These are phyloP conservation scores for Ganoderma lucidum DNA, from an alignment of 1,284 basidiomycete genomes.

Conservation along the genomic window DNA sequence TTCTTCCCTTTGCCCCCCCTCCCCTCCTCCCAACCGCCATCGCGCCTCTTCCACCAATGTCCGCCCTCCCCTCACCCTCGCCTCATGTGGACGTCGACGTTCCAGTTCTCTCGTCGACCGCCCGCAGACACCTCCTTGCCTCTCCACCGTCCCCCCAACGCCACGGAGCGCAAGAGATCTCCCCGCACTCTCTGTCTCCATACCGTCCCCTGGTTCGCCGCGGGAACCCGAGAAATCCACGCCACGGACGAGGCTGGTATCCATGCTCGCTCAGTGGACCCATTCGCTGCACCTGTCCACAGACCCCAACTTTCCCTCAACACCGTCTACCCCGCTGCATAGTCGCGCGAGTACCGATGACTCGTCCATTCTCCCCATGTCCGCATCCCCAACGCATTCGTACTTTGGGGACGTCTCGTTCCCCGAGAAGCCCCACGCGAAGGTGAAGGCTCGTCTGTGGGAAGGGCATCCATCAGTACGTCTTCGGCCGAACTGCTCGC, in stretches of 20 bases:
- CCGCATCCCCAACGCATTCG: conserved; percentile 61
- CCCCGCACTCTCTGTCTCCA: conserved; percentile 49
- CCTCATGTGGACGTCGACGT: conserved; percentile 62
- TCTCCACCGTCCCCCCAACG: conserved; percentile 36
- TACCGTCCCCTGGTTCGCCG: conserved; percentile 43
- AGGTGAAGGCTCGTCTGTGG: conserved; percentile 46
- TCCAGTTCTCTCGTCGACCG: conserved; percentile 49
- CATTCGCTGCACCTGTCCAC: conserved; percentile 55
- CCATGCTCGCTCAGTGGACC: conserved; percentile 58
- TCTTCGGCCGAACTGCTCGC: conserved; percentile 28
- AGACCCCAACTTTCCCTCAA: conserved; percentile 42
- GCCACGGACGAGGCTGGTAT: conserved; percentile 37
- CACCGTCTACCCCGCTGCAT: conserved; percentile 57
- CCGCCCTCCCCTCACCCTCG: conserved; percentile 59
- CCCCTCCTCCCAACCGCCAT: conserved; percentile 52
- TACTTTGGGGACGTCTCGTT: conserved; percentile 56
- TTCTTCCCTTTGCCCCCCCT: conserved; percentile 36
- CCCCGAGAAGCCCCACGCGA: conserved; percentile 48
- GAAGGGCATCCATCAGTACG: conserved; percentile 57
- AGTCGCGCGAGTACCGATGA: conserved; percentile 57
- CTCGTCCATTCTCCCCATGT: conserved; percentile 69
- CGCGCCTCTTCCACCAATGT: conserved; percentile 71
- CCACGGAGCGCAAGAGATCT: conserved; percentile 26
- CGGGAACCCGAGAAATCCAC: conserved; percentile 18
- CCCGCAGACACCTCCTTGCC: conserved; percentile 34